phyloP scores from a whole-genome alignment of 2,329 filamentous ascomycete species.

The Curvularia spicifera region DNA sequence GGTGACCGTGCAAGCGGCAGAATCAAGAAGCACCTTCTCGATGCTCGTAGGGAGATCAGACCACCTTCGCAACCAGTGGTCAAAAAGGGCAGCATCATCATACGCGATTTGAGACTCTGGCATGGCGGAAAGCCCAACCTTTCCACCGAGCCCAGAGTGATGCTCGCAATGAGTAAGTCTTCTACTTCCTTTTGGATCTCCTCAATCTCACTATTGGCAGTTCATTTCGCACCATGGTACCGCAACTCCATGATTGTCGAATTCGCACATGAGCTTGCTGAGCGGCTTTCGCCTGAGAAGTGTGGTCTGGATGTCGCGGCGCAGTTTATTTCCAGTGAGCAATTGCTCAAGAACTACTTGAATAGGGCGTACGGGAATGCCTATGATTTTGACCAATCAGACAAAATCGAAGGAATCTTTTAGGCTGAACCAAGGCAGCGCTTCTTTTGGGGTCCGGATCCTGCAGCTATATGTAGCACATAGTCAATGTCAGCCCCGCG shows the following conservation, averaged over 20 bases:
- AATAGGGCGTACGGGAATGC: constrained; percentile 66
- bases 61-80: constrained; percentile 41
- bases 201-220: constrained; percentile 16
- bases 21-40: constrained; percentile 36
- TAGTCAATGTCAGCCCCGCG: not conserved
- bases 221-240: constrained; percentile 65
- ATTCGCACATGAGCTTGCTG: constrained; percentile 59
- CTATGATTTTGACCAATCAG: constrained; percentile 65
- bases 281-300: constrained; percentile 52
- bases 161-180: constrained; percentile 51
- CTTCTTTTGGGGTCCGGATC: not conserved
- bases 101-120: constrained; percentile 58
- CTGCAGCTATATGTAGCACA: not conserved
- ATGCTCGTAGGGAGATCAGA: constrained; percentile 22
- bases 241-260: constrained; percentile 65
- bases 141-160: constrained; percentile 52
- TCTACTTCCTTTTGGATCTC: not conserved
- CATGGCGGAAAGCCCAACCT: constrained; percentile 60
- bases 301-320: constrained; percentile 58
- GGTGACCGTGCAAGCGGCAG: constrained; percentile 41
- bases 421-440: constrained; percentile 5
- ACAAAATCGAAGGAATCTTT: constrained; percentile 37
- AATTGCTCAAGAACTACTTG: constrained; percentile 58
- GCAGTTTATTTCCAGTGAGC: constrained; percentile 55
- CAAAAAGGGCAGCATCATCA: constrained; percentile 54